phyloP scores from a whole-genome alignment of 345 rosid species.

The Sonneratia caseolaris region DNA sequence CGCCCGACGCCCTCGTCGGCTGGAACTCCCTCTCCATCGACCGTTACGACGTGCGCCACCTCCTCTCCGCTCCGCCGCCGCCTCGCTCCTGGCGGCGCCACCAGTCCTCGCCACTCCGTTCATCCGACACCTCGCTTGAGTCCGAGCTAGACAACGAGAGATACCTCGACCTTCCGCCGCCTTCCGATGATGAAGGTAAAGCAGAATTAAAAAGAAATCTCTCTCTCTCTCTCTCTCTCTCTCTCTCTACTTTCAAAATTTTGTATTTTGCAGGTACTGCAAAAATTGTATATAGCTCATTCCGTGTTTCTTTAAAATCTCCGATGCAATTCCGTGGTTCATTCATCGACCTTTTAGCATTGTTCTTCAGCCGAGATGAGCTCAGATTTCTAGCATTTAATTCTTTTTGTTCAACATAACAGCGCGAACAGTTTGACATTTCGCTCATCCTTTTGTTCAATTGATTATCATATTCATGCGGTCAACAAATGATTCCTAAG shows the following conservation, averaged over 20 bases:
- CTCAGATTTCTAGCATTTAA: not conserved
- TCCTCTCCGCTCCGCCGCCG: slow-evolving; percentile 74
- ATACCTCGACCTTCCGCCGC: slow-evolving; percentile 53
- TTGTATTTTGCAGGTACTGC: not conserved
- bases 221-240: not conserved
- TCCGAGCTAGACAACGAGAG: slow-evolving; percentile 72
- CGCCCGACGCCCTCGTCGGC: slow-evolving; percentile 71
- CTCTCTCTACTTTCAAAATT: not conserved
- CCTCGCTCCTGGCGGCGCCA: slow-evolving; percentile 42
- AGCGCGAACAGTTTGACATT: not conserved
- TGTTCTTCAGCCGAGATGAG: not conserved
- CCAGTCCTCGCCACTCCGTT: slow-evolving; percentile 18
- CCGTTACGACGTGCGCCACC: slow-evolving; percentile 97
- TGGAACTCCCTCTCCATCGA: slow-evolving; percentile 89
- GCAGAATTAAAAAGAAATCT: slow-evolving; percentile 2
- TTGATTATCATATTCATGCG: not conserved
- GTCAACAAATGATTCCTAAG: not conserved
- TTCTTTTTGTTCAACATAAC: not conserved
- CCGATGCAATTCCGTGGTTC: not conserved
- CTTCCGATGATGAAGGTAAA: slow-evolving; percentile 40
- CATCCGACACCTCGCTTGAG: slow-evolving; percentile 28
- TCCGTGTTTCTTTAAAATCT: too few species aligned
- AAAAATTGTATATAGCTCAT: not conserved
- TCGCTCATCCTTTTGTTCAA: not conserved
- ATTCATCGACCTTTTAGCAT: not conserved